Percentiles rank a stretch among this genome's conserved stretches.
These are phyloP conservation scores for Chalaropsis thielavioides DNA, from an alignment of 2,329 filamentous ascomycete genomes.

Conservation along the genomic window DNA sequence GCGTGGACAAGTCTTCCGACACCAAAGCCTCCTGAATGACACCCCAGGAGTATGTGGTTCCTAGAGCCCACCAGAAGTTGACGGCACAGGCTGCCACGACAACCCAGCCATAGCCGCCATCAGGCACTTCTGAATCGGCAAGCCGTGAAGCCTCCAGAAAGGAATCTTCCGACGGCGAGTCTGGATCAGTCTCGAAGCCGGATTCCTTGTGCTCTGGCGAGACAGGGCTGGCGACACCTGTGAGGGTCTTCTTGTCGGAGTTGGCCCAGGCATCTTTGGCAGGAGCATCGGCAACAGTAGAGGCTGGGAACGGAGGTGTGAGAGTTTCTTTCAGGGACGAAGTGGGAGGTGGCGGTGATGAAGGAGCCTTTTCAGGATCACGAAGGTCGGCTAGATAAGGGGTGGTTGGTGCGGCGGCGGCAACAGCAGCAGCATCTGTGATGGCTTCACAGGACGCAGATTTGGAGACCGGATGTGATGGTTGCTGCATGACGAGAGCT, in stretches of 20 bases:
- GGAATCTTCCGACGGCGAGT: constrained; percentile 16
- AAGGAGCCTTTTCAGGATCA: background rate
- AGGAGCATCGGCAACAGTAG: background rate
- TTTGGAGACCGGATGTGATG: background rate
- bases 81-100: constrained; percentile 37
- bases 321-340: background rate
- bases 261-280: background rate
- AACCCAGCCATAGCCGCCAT: constrained; percentile 43
- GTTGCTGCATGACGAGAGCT: background rate
- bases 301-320: background rate
- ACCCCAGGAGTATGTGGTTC: constrained; percentile 45
- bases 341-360: background rate
- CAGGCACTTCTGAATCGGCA: constrained; percentile 34
- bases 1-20: constrained; percentile 31
- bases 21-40: constrained; percentile 44
- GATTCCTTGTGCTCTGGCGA: background rate
- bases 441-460: background rate
- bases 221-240: background rate
- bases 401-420: background rate
- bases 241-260: constrained; percentile 2
- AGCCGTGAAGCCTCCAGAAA: constrained; percentile 29
- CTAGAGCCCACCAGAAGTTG: constrained; percentile 42
- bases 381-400: background rate
- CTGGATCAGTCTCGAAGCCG: background rate
- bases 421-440: background rate